phyloP scores from a whole-genome alignment of 2,329 filamentous ascomycete genomes.

The Neonectria magnoliae region DNA sequence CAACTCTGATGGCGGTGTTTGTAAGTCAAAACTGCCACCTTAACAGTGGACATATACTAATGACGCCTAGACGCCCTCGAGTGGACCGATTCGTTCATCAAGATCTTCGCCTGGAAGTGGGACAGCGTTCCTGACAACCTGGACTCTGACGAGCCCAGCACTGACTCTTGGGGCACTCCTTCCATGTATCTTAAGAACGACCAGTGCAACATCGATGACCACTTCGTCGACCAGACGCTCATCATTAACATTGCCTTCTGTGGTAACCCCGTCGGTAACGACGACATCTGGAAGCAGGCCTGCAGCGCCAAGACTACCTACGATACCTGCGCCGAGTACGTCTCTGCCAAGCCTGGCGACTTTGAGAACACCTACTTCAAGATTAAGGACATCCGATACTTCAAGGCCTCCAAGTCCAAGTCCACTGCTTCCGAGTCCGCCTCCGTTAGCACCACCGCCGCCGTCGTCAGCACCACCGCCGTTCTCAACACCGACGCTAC shows the following conservation, averaged over 20 bases:
- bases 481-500: not conserved
- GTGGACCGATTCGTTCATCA: conserved; percentile 54
- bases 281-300: conserved; percentile 28
- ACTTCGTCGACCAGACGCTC: conserved; percentile 75
- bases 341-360: conserved; percentile 48
- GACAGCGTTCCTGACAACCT: conserved; percentile 48
- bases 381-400: conserved; percentile 55
- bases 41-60: conserved; percentile 20
- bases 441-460: conserved; percentile 3
- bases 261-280: conserved; percentile 70
- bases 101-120: conserved; percentile 53
- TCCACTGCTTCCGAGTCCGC: conserved; percentile 24
- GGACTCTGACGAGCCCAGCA: conserved; percentile 62
- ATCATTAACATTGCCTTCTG: conserved; percentile 81
- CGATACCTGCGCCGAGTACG: conserved; percentile 49
- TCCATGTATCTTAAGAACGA: conserved; percentile 66
- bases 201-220: conserved; percentile 69
- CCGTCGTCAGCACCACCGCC: not conserved
- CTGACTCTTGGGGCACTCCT: conserved; percentile 72
- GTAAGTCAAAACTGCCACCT: conserved; percentile 56
- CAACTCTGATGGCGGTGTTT: conserved; percentile 51
- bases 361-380: conserved; percentile 56
- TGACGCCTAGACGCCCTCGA: conserved; percentile 50
- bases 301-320: conserved; percentile 26
- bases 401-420: conserved; percentile 38